Conservation (phyloP, 2,329 filamentous ascomycete species). For the Hypoxylon sp. region DNA sequence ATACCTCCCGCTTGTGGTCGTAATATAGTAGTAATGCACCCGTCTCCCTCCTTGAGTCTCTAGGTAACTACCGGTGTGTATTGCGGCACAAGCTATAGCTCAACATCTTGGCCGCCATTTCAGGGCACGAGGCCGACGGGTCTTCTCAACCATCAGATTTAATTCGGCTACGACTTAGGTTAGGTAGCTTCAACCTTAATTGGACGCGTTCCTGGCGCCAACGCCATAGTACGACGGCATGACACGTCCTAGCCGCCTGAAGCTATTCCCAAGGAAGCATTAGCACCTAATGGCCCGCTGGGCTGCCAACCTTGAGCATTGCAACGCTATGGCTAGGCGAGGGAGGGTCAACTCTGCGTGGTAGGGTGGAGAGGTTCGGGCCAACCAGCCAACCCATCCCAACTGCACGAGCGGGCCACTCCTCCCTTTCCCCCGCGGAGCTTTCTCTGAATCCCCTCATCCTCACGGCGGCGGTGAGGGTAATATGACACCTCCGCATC, state of each 20-base stretch:
- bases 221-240: not conserved
- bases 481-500: slow-evolving; percentile 12
- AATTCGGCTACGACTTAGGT: slow-evolving; percentile 22
- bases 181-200: slow-evolving; percentile 14
- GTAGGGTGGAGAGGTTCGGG: not conserved
- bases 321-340: slow-evolving; percentile 1
- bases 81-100: slow-evolving; percentile 2
- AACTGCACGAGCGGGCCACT: slow-evolving; percentile 5
- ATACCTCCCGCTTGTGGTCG: not conserved
- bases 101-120: slow-evolving; percentile 1
- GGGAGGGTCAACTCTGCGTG: not conserved
- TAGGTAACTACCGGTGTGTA: slow-evolving; percentile 20
- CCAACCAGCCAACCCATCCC: slow-evolving; percentile 2
- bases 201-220: slow-evolving; percentile 29
- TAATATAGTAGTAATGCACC: not conserved
- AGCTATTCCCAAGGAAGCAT: slow-evolving; percentile 12
- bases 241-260: slow-evolving; percentile 11
- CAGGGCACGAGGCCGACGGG: slow-evolving; percentile 19
- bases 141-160: too few relatives aligned
- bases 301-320: slow-evolving; percentile 7
- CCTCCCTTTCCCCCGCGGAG: slow-evolving; percentile 16
- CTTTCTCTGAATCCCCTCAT: slow-evolving; percentile 23
- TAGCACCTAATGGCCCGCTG: slow-evolving; percentile 20
- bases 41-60: slow-evolving; percentile 15
- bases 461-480: slow-evolving; percentile 10